Evolutionary conservation across 2,329 filamentous ascomycete genomes (phyloP).

Genomic region (Cercospora janseana): DNA sequence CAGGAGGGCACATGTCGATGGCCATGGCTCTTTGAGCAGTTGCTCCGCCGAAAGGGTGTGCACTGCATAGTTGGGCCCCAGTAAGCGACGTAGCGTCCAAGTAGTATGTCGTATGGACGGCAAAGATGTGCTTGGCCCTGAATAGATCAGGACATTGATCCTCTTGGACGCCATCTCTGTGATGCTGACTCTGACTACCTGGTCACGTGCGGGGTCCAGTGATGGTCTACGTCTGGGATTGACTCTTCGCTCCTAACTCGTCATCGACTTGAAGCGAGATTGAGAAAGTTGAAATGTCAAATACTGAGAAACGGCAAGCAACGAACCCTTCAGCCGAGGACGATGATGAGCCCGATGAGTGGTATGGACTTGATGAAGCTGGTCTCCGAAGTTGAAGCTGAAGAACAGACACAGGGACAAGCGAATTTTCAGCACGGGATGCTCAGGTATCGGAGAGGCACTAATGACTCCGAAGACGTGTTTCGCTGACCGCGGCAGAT

Average conservation of each 20-base stretch:
- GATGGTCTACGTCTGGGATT: conserved; percentile 9
- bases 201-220: conserved; percentile 22
- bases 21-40: conserved; percentile 89
- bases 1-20: conserved; percentile 77
- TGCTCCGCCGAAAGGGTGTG: conserved; percentile 76
- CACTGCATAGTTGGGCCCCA: conserved; percentile 89
- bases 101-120: conserved; percentile 89
- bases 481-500: conserved; percentile 50
- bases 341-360: conserved; percentile 92
- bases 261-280: neutral
- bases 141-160: conserved; percentile 91
- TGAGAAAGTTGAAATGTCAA: conserved; percentile 31
- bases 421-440: conserved; percentile 94
- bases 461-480: neutral
- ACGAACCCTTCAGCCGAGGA: conserved; percentile 44
- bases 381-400: neutral
- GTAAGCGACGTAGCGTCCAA: conserved; percentile 77
- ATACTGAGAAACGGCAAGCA: conserved; percentile 30
- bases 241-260: conserved; percentile 2
- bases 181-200: neutral
- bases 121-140: conserved; percentile 79
- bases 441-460: conserved; percentile 61
- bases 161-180: conserved; percentile 50
- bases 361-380: conserved; percentile 59
- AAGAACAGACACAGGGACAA: conserved; percentile 69